Evolutionary conservation across 176 grass and related monocot species (phyloP), one percentile per base, ranked within the genome.

Genomic region (Canna indica): DNA sequence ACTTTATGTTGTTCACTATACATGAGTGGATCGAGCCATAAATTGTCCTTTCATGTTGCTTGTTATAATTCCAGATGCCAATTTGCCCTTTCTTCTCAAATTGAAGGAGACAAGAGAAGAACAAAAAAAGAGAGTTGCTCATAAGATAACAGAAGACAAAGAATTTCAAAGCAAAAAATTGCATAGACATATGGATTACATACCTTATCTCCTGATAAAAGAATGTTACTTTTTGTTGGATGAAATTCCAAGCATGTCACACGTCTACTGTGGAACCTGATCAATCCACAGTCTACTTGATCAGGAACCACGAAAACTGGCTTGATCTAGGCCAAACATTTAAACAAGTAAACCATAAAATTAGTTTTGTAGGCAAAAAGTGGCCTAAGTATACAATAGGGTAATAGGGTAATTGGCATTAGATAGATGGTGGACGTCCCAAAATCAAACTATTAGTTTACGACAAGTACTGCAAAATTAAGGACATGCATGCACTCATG

Each of bases 191-290:
- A 80, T 35, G 30, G 56, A 38, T 41, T 61, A 0, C 65, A 77
- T 85, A 96, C 93, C 88, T 96, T 96, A 15, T 96, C 93, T 82
- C 93, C 86, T 5, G 86, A 96, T 74, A 96, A 80, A 83, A 96
- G 76, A 77, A 91, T 80, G 38, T 83, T 83, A 59, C 79, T 82
- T 75, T 68, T 91, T 57, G 81, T 89, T 32, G 93, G 86, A 86
- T 96, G 93, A 79, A 96, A 96, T 66, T 96, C 88, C 82, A 96
- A 74, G 75, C 85, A 96, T 46, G 86, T 96, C 42, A 87, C 87
- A 39, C 93, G 88, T 62, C 93, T 90, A 44, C 67, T 69, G 75
- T 91, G 88, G 64, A 96, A 96, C 32, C 87, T 91, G 77, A 96
- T 78, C 74, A 91, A 89, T 33, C 83, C 88, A 79, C 86, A 87